These are phyloP conservation scores for Ustilago nuda DNA, from an alignment of 1,284 basidiomycete genomes.

Conservation along the genomic window DNA sequence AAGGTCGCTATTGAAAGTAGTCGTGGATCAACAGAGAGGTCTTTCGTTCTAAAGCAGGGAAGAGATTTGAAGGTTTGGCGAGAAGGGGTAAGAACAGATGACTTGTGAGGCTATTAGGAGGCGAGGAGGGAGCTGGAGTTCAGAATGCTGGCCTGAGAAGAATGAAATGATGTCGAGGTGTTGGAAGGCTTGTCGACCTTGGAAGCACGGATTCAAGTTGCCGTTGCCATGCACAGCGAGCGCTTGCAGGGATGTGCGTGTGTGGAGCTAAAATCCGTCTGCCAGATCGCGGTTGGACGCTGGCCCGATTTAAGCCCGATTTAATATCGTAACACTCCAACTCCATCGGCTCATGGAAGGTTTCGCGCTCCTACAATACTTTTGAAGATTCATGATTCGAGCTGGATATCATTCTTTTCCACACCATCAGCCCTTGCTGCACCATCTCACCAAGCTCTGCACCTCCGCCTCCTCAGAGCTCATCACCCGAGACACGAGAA, in stretches of 20 bases:
- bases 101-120: too few relatives aligned
- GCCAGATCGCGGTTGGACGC: constrained; percentile 7
- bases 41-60: too few relatives aligned
- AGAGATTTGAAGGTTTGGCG: too few relatives aligned
- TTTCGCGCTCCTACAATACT: constrained; percentile 13
- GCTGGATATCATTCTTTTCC: not conserved
- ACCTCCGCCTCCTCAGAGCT: not conserved
- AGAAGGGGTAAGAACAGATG: too few relatives aligned
- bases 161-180: not conserved
- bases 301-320: constrained; percentile 16
- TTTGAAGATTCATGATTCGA: constrained; percentile 20
- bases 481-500: not conserved
- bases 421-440: constrained; percentile 12
- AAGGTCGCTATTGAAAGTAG: too few relatives aligned
- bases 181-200: not conserved
- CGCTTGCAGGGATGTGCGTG: not conserved
- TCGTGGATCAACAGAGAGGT: too few relatives aligned
- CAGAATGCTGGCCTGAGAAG: not conserved
- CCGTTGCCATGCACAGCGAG: constrained; percentile 10
- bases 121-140: not conserved
- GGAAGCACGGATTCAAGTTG: constrained; percentile 9
- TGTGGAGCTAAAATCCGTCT: constrained; percentile 22
- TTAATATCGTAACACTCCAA: constrained; percentile 17
- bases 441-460: not conserved
- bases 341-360: not conserved